Percentiles rank a stretch among this genome's conserved stretches.
These are phyloP conservation scores for Colletotrichum sp. DNA, from an alignment of 2,329 filamentous ascomycete genomes.

Conservation along the genomic window DNA sequence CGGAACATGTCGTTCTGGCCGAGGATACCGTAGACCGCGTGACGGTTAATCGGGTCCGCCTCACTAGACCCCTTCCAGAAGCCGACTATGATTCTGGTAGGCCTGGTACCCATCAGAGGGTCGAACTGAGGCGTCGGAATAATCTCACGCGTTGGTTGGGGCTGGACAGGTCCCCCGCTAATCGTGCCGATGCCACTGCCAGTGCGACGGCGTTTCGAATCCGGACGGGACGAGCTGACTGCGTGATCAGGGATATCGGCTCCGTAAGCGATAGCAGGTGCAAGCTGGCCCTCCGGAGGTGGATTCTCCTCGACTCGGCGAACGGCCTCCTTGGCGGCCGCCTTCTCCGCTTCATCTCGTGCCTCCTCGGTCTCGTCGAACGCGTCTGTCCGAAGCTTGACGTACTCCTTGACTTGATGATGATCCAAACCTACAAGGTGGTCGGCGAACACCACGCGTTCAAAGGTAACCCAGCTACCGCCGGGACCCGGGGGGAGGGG, in stretches of 20 bases:
- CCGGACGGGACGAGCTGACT: conserved; percentile 33
- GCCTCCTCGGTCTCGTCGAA: conserved; percentile 43
- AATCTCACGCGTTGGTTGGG: conserved; percentile 2
- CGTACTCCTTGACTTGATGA: conserved; percentile 66
- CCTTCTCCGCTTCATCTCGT: conserved; percentile 40
- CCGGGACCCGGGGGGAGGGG: conserved; percentile 63
- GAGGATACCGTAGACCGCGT: conserved; percentile 68
- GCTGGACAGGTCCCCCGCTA: conserved; percentile 27
- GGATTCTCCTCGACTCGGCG: conserved; percentile 48
- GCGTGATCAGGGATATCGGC: conserved; percentile 50
- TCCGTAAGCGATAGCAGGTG: conserved; percentile 57
- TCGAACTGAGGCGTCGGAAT: conserved; percentile 31
- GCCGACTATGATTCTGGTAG: conserved; percentile 63
- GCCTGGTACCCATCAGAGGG: conserved; percentile 56
- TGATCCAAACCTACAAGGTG: conserved; percentile 62
- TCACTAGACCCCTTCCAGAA: conserved; percentile 64
- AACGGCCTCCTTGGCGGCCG: conserved; percentile 52
- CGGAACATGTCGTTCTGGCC: conserved; percentile 69
- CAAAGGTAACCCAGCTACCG: conserved; percentile 69
- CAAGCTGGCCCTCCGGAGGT: conserved; percentile 44
- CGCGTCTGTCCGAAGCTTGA: conserved; percentile 54
- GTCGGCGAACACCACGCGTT: conserved; percentile 62
- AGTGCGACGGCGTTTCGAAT: conserved; percentile 54
- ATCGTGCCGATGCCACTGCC: conserved; percentile 39
- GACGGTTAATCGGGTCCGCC: conserved; percentile 52